phyloP scores from a whole-genome alignment of 345 rosid genomes.

The Murraya koenigii region DNA sequence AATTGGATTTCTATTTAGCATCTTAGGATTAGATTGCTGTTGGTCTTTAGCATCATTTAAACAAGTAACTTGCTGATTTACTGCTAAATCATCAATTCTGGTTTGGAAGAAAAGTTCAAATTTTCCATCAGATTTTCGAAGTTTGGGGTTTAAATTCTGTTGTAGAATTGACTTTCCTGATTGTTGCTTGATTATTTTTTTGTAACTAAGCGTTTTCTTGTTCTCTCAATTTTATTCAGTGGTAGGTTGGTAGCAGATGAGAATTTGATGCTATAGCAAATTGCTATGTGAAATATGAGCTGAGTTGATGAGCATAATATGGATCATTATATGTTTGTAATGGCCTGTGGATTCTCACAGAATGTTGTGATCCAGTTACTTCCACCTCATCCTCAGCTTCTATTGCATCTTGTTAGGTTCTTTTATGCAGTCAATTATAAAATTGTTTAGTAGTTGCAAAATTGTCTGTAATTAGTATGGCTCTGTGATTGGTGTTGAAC shows the following conservation, averaged over 20 bases:
- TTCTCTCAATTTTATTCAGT: not conserved
- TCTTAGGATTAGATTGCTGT: not conserved
- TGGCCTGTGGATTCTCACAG: not conserved
- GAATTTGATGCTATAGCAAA: not conserved
- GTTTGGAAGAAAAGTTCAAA: not conserved
- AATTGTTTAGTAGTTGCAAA: not conserved
- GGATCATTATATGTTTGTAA: not conserved
- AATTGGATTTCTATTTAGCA: not conserved
- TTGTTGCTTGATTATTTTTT: not conserved
- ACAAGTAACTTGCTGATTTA: not conserved
- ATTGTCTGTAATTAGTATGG: not conserved
- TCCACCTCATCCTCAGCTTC: not conserved
- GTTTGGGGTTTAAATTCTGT: not conserved
- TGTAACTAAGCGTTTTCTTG: not conserved
- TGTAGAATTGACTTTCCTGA: not conserved
- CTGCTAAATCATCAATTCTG: not conserved
- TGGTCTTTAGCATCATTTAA: not conserved
- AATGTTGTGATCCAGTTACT: too few species aligned
- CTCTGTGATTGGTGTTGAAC: not conserved
- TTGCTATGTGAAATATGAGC: not conserved
- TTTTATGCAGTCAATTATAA: not conserved
- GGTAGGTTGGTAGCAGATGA: not conserved
- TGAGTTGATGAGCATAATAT: not conserved
- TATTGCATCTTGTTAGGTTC: not conserved
- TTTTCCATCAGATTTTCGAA: not conserved